Evolutionary conservation across 106 monocot species (phyloP).

Genomic region (Iris macrosiphon): DNA sequence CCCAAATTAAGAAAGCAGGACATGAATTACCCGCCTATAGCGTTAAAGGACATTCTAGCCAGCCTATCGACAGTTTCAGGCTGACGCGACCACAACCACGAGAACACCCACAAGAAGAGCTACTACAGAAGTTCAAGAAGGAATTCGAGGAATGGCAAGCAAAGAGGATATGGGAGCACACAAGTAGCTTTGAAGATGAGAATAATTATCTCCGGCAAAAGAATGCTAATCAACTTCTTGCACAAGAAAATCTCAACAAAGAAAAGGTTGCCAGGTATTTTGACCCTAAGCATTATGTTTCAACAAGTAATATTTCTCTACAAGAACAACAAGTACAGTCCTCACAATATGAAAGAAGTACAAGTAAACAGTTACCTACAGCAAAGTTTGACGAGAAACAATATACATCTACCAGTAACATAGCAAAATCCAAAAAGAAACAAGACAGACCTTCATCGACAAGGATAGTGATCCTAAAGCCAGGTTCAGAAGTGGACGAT

Average conservation of each 20-base stretch:
- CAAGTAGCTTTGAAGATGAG: constrained; percentile 23
- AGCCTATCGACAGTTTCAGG: too few species aligned
- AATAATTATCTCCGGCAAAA: neutral
- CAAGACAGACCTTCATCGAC: constrained; percentile 30
- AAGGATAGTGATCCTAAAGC: constrained; percentile 76
- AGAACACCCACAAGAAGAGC: constrained; percentile 87
- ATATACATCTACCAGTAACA: too few species aligned
- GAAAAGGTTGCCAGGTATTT: constrained; percentile 41
- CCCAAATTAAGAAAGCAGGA: constrained; percentile 12
- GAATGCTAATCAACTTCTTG: constrained; percentile 26
- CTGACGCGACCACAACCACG: too few species aligned
- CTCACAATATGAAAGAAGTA: neutral
- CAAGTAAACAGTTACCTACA: constrained; percentile 3
- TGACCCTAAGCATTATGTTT: neutral
- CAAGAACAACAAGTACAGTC: too few species aligned
- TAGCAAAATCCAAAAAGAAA: constrained; percentile 15
- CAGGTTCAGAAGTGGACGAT: constrained; percentile 36
- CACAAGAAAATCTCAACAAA: constrained; percentile 48
- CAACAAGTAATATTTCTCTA: constrained; percentile 1
- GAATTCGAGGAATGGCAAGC: constrained; percentile 90
- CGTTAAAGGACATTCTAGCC: constrained; percentile 10
- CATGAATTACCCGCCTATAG: constrained; percentile 15
- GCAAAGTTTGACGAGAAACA: constrained; percentile 19
- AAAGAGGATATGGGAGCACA: constrained; percentile 45
- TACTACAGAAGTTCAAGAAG: constrained; percentile 79